Evolutionary conservation across 2,329 filamentous ascomycete genomes (phyloP), one percentile per base, ranked within the genome.

Genomic region (Xylariomycetidae sp.): DNA sequence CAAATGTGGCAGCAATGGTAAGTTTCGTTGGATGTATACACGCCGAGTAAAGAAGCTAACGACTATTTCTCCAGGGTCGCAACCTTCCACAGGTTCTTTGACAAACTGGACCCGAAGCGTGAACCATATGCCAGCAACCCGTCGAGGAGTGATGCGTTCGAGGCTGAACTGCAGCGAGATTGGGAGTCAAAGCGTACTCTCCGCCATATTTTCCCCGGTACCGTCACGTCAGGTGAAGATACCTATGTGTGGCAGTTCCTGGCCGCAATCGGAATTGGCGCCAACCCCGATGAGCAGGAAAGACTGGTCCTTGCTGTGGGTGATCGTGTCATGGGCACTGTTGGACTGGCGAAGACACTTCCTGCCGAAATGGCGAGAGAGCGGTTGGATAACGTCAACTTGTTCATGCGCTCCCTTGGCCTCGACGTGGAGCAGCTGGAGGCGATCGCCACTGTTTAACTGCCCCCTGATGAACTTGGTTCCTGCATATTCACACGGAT

Each of bases 391-490:
- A 95, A 95, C 54, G 92, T 98, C 47, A 98, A 98, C 58, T 67
- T 98, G 35, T 98, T 98, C 61, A 95, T 98, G 89, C 83, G 88
- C 53, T 92, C 90, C 35, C 95, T 98, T 61, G 92, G 92, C n/a
- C 72, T 98, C 56, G 92, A 98, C 65, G 92, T 98, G 31, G 92
- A 95, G 49, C 63, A 82, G 32, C 60, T 79, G 40, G 59, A 64
- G n/a, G n/a, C n/a, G n/a, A n/a, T n/a, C n/a, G n/a, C n/a, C n/a
- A n/a, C n/a, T n/a, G n/a, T n/a, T n/a, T n/a, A n/a, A n/a, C n/a
- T n/a, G n/a, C n/a, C n/a, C n/a, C n/a, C n/a, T n/a, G n/a, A n/a
- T n/a, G n/a, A n/a, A n/a, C n/a, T n/a, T n/a, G n/a, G n/a, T n/a
- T n/a, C n/a, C n/a, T n/a, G n/a, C n/a, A n/a, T n/a, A n/a, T n/a